Conservation (phyloP, 495 filamentous ascomycete genomes). For the Penicillium soppii region DNA sequence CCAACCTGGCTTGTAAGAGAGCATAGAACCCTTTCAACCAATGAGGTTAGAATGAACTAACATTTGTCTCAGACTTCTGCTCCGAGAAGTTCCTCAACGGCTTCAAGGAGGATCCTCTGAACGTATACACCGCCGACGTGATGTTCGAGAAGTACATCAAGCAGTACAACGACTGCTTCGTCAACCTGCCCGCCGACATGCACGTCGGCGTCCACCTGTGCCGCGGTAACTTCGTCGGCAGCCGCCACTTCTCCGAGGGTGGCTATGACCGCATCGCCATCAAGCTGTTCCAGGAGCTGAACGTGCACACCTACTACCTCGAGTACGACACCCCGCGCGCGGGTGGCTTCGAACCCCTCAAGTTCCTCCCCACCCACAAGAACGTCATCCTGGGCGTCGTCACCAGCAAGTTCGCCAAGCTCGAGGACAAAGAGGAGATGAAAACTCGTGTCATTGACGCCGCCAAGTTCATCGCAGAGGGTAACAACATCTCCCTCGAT, state of each 20-base stretch:
- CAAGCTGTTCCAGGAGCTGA: constrained; percentile 73
- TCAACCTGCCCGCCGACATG: constrained; percentile 62
- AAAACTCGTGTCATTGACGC: constrained; percentile 66
- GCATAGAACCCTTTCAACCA: neutral
- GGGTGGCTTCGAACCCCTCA: constrained; percentile 77
- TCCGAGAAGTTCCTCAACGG: constrained; percentile 71
- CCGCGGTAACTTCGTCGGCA: constrained; percentile 77
- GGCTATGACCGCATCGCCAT: constrained; percentile 78
- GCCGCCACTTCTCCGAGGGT: constrained; percentile 77
- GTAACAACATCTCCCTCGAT: constrained; percentile 58
- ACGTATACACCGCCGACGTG: constrained; percentile 58
- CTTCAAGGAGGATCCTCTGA: constrained; percentile 57
- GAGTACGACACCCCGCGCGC: constrained; percentile 78
- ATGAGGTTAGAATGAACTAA: neutral
- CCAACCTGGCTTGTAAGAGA: constrained; percentile 68
- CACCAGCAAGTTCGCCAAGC: constrained; percentile 67
- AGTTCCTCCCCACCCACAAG: constrained; percentile 68
- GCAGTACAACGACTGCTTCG: constrained; percentile 73
- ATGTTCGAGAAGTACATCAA: constrained; percentile 73
- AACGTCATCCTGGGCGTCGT: constrained; percentile 76
- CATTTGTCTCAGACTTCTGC: constrained; percentile 58
- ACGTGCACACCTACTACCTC: constrained; percentile 78
- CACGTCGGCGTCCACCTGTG: constrained; percentile 78
- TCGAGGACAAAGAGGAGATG: constrained; percentile 74
- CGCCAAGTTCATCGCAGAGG: constrained; percentile 69